Evolutionary conservation across 2,329 filamentous ascomycete genomes (phyloP), one percentile per base, ranked within the genome.

Genomic region (Aspergillus sp.): DNA sequence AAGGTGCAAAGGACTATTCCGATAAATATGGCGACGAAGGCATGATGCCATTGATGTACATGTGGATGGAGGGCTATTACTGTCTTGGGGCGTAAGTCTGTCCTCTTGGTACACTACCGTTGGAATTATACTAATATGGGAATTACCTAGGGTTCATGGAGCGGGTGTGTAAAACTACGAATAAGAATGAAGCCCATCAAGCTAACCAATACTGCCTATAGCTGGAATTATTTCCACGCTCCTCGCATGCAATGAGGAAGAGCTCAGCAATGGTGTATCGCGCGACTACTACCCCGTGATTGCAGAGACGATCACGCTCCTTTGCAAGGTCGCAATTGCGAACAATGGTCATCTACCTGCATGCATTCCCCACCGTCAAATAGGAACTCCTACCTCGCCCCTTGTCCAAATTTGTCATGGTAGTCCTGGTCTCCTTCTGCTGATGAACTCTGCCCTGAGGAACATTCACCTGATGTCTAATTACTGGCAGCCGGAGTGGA

Each of bases 331-430:
- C 5, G 63, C 58, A 44, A 62, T 68, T 39, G 48, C 55, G 4
- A 54, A 59, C 19, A 52, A 63, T 5, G 69, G 69, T 5, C 66
- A 71, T 46, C 56, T 72, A 3, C 68, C 68, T 2, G 66, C 62
- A 41, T 54, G 60, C 4, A 55, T 70, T 28, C 69, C 69, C 1
- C 52, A 55, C 2, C 58, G 52, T 30, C 51, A 32, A 7, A 55
- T n/a, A 51, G 36, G 41, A 5, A 50, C 53, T 3, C 56, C 52
- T 30, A 26, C 48, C 8, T 63, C 59, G 1, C 60, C 61, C 34
- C 59, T 70, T 7, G 63, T 71, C 2, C 69, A 72, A 40, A 56
- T 71, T 32, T 72, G 69, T 32, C 69, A 72, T 46, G 69, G 69
- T 2, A 60, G 61, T 10, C 69, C 69, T 1, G 66, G 65, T 0